These are phyloP conservation scores for Phytophthora tentaculata DNA, from an alignment of 352 stramenopile genomes.

Conservation along the genomic window DNA sequence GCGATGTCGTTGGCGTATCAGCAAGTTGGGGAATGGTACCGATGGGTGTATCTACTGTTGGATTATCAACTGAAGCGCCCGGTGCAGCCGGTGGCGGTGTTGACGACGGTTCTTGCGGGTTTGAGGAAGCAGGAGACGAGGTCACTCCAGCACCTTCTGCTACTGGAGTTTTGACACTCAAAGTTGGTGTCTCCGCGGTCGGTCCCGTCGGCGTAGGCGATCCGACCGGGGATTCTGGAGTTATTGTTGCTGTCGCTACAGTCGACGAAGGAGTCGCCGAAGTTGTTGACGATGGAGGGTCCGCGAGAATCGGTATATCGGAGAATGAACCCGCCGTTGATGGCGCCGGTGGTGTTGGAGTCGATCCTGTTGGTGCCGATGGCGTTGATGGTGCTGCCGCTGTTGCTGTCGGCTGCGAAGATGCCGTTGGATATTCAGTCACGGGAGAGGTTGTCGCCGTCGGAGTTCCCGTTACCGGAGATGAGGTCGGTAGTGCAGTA, in stretches of 20 bases:
- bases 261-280: slow-evolving; percentile 7
- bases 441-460: slow-evolving; percentile 6
- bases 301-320: slow-evolving; percentile 22
- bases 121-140: slow-evolving; percentile 8
- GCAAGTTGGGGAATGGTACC: slow-evolving; percentile 8
- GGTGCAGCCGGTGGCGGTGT: slow-evolving; percentile 8
- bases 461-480: background rate
- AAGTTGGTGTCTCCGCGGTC: slow-evolving; percentile 4
- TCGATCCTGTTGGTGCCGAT: slow-evolving; percentile 3
- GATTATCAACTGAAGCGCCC: background rate
- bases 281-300: slow-evolving; percentile 10
- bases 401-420: slow-evolving; percentile 4
- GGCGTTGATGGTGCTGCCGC: background rate
- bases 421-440: slow-evolving; percentile 5
- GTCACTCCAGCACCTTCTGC: background rate
- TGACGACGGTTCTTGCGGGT: background rate
- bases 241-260: background rate
- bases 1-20: too few relatives aligned
- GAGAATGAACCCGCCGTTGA: slow-evolving; percentile 1
- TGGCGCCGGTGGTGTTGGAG: slow-evolving; percentile 1
- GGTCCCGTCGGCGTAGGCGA: background rate
- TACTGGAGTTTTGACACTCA: too few relatives aligned
- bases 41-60: slow-evolving; percentile 9
- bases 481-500: background rate
- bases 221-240: background rate